These are phyloP conservation scores for Kwoniella europaea DNA, from an alignment of 768 basidiomycete genomes.

Conservation along the genomic window DNA sequence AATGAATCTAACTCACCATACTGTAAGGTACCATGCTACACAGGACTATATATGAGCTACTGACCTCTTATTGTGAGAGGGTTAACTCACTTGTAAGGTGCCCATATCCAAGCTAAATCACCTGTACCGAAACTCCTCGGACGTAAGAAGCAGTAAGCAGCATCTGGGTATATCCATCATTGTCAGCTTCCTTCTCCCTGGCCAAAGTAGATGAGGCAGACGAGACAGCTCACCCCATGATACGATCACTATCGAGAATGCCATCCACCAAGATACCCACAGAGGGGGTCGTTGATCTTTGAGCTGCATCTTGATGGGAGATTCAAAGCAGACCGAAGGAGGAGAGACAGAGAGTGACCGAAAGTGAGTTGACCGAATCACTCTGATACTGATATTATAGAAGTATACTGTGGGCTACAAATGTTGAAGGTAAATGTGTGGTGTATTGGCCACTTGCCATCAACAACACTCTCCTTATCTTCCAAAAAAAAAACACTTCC, in stretches of 20 bases:
- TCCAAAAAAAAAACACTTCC: too few species aligned
- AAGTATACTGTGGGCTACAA: too few species aligned
- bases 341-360: too few species aligned
- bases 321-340: neutral
- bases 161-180: slow-evolving; percentile 29
- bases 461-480: too few species aligned
- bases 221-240: slow-evolving; percentile 45
- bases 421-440: too few species aligned
- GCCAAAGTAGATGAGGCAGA: neutral
- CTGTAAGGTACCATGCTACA: slow-evolving; percentile 36
- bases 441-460: neutral
- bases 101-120: slow-evolving; percentile 90
- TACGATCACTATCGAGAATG: slow-evolving; percentile 44
- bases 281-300: slow-evolving; percentile 21
- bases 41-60: neutral
- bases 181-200: too few species aligned
- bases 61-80: neutral
- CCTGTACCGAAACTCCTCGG: slow-evolving; percentile 86
- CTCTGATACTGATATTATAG: too few species aligned
- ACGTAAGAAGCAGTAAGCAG: slow-evolving; percentile 57
- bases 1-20: slow-evolving; percentile 5
- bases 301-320: slow-evolving; percentile 11
- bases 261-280: slow-evolving; percentile 55
- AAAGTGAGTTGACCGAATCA: too few species aligned
- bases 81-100: slow-evolving; percentile 66